These are phyloP conservation scores for Elsinoe australis DNA, from an alignment of 2,329 filamentous ascomycete species.

Conservation along the genomic window DNA sequence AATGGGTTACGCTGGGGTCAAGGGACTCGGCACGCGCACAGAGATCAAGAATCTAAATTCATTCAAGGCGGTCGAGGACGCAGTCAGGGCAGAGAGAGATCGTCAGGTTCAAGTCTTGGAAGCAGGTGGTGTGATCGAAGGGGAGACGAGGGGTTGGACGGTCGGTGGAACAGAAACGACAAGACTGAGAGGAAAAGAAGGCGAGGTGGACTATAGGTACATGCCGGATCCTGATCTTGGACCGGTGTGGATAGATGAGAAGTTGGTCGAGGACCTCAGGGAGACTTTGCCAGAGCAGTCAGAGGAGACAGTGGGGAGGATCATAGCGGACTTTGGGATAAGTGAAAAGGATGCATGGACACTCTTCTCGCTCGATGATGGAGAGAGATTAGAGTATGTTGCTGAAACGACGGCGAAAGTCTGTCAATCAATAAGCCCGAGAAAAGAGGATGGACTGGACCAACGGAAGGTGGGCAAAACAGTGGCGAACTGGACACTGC, in stretches of 20 bases:
- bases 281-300: conserved; percentile 61
- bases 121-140: conserved; percentile 63
- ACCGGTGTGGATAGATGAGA: conserved; percentile 65
- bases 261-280: conserved; percentile 59
- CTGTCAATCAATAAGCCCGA: conserved; percentile 16
- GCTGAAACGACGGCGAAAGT: conserved; percentile 54
- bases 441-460: conserved; percentile 12
- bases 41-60: conserved; percentile 97
- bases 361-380: conserved; percentile 67
- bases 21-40: conserved; percentile 71
- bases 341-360: conserved; percentile 76
- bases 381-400: conserved; percentile 75
- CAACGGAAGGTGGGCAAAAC: conserved; percentile 38
- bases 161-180: conserved; percentile 75
- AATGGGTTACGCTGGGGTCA: conserved; percentile 50
- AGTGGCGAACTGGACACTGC: conserved; percentile 53
- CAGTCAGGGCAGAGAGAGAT: conserved; percentile 82
- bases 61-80: conserved; percentile 91
- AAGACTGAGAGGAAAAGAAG: conserved; percentile 81
- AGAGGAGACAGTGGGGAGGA: conserved; percentile 54
- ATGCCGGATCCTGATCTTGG: conserved; percentile 94
- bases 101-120: conserved; percentile 78
- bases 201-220: conserved; percentile 94
- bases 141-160: conserved; percentile 91
- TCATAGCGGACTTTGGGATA: conserved; percentile 54